Evolutionary conservation across 2,329 filamentous ascomycete species (phyloP), one percentile per base, ranked within the genome.

Genomic region (Neofusicoccum ribis): DNA sequence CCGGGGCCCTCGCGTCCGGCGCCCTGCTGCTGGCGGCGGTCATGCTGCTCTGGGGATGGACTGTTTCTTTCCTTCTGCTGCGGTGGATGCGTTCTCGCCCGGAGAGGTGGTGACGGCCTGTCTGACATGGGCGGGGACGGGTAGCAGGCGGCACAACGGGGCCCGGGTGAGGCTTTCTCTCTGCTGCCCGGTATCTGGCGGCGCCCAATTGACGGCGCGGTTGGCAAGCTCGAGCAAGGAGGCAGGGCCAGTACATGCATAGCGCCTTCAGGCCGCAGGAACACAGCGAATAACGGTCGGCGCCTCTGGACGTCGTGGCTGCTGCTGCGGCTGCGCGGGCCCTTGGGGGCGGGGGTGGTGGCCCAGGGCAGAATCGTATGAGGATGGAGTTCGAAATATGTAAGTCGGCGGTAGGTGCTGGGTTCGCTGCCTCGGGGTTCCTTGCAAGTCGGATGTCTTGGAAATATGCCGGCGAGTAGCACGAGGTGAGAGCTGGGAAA

Each of bases 71-170:
- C 62, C 51, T 64, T 64, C 62, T 64, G 62, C 62, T 64, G 62
- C 36, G 56, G 56, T 60, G 27, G 52, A 64, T 50, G 62, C 62
- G 63, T 43, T 47, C 54, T 59, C 52, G 63, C 46, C 44, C 74
- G 76, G 68, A 73, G 73, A 66, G 72, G 69, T 69, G 81, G 79
- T 67, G 81, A 82, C 65, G 79, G 79, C 70, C 80, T 77, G 75
- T 79, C 80, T 76, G 81, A 83, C 81, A 83, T 83, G 74, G 81
- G 81, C 74, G 81, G 81, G 70, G 80, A 83, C 66, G 80, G 81
- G 73, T 82, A 83, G 70, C 72, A 72, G 68, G 63, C 69, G 66
- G 74, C 74, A 49, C 17, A 47, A 58, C 23, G 34, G 50, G 47
- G 51, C 51, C 62, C 43, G 51, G 51, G 51, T 50, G 62, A 58